Evolutionary conservation across 176 grass and related monocot species (phyloP), one percentile per base, ranked within the genome.

Genomic region (Carex myosuroides): DNA sequence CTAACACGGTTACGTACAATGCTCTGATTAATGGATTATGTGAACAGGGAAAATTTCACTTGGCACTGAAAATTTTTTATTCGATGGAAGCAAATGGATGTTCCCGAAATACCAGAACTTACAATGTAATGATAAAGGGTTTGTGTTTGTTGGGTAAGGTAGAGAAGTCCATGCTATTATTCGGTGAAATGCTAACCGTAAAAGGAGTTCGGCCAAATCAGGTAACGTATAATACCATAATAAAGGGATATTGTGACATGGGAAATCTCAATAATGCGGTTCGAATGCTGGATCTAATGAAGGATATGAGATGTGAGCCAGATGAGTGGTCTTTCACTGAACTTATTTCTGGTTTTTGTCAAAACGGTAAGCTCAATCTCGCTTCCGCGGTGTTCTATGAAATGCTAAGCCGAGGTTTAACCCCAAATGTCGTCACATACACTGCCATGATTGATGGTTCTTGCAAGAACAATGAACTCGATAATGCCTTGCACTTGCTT

Each of bases 171-270:
- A 85, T 91, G 89, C 70, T 74, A 72, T 69, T 92, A 35, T 65
- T 89, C 32, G 60, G 72, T 46, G 79, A 81, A 79, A 78, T 89
- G 81, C 65, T 88, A n/a, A 85, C 80, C 80, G 17, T 79, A 67
- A 57, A 50, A 82, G 77, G 85, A 78, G 66, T 69, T 86, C 82
- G 52, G 88, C 76, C 78, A 68, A 88, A 85, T 70, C 82, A 90
- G 53, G 77, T 94, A 33, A 91, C 71, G 21, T 97, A 88, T 79
- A 94, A 91, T 72, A 94, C 77, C 17, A 88, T 97, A 13, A 92
- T 88, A 60, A 81, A 88, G 58, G 85, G 86, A 44, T 88, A 88
- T 29, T 94, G 81, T 89, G 69, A 83, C 42, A 80, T 87, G 68
- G 85, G 87, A 76, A 87, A 88, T 86, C 69, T 71, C 30, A 64